Evolutionary conservation across 129 eudicot genomes (phyloP).

Genomic region (Pulicaria dysenterica): DNA sequence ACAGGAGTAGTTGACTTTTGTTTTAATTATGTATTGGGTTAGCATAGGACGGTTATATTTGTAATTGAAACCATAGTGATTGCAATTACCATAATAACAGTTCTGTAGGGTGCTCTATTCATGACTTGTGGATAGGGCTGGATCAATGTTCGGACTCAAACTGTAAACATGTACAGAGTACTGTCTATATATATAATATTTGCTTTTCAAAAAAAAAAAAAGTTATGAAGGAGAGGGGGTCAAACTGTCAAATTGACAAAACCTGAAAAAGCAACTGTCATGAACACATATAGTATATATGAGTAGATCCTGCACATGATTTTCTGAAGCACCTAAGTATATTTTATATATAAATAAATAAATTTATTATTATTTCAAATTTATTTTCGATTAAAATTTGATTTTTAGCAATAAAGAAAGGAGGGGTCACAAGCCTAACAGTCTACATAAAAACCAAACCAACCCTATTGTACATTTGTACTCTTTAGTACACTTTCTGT

Average conservation of each 20-base stretch:
- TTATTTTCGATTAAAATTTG: background rate
- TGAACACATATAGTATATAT: slow-evolving; percentile 16
- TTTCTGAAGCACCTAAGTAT: slow-evolving; percentile 22
- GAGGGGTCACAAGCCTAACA: slow-evolving; percentile 32
- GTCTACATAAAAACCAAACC: slow-evolving; percentile 32
- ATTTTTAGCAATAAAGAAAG: background rate
- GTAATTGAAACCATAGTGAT: too few species aligned
- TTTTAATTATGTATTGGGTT: too few species aligned
- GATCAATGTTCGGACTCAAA: too few species aligned
- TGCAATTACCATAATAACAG: too few species aligned
- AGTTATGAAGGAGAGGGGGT: slow-evolving; percentile 24
- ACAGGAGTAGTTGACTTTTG: too few species aligned
- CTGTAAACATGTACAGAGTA: too few species aligned
- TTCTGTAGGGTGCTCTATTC: too few species aligned
- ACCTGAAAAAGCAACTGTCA: slow-evolving; percentile 34
- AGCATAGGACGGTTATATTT: too few species aligned
- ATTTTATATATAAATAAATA: background rate
- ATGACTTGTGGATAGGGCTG: too few species aligned
- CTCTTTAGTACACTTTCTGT: slow-evolving; percentile 36
- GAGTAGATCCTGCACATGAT: slow-evolving; percentile 36
- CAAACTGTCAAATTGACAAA: slow-evolving; percentile 37
- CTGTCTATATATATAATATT: too few species aligned
- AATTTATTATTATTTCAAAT: background rate
- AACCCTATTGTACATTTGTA: slow-evolving; percentile 34
- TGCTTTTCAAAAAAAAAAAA: too few species aligned